phyloP scores from a whole-genome alignment of 495 filamentous ascomycete genomes.

The Lasiosphaeria hispida region DNA sequence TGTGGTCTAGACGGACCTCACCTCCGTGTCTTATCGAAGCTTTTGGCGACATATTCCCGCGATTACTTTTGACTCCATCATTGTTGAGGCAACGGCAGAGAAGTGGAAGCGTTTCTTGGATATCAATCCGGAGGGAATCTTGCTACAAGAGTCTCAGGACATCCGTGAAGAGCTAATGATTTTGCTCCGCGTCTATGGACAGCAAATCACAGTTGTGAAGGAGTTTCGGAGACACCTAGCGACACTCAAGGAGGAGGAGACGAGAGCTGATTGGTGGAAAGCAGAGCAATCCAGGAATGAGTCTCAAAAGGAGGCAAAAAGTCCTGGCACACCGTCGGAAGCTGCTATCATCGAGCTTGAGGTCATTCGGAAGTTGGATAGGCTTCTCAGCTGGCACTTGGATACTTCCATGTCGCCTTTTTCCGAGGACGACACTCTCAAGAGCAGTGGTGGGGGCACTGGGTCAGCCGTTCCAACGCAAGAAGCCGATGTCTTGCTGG shows the following conservation, averaged over 20 bases:
- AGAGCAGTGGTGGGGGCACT: not conserved
- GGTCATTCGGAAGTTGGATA: not conserved
- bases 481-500: not conserved
- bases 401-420: constrained; percentile 4
- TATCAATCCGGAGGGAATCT: not conserved
- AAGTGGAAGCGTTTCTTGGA: not conserved
- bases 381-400: constrained; percentile 1
- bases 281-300: not conserved
- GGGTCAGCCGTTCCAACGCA: not conserved
- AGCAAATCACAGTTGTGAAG: constrained; percentile 2
- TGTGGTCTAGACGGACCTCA: not conserved
- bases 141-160: not conserved
- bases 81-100: not conserved
- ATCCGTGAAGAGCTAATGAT: constrained; percentile 2
- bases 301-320: not conserved
- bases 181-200: not conserved
- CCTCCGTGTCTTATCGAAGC: not conserved
- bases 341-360: not conserved
- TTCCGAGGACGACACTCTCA: not conserved
- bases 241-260: constrained; percentile 1
- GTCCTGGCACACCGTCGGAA: not conserved
- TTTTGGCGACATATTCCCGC: not conserved
- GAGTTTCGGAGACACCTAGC: constrained; percentile 1
- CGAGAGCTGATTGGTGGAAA: not conserved
- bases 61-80: not conserved